Evolutionary conservation across 2,329 filamentous ascomycete genomes (phyloP), one percentile per base, ranked within the genome.

Genomic region (Neonectria coccinea): DNA sequence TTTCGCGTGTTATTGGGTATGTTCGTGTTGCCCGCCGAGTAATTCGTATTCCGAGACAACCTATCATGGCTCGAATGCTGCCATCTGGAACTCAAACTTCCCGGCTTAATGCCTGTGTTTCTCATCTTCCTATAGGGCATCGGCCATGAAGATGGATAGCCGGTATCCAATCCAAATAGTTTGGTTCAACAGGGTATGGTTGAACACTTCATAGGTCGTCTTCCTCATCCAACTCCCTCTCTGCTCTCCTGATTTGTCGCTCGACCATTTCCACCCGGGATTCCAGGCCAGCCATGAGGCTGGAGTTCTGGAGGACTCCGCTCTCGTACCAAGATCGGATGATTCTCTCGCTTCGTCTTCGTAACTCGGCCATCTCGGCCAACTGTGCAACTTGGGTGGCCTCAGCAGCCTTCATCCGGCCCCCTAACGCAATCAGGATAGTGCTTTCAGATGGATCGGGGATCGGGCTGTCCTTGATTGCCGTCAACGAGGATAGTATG

Each of bases 271-370:
- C 86, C 12, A 94, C 78, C 54, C 91, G 83, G 36, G 86, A 84
- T 78, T 97, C 91, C 74, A 91, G 88, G 56, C 91, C 88, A 22
- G 90, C 91, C 81, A 93, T 90, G 62, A 86, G 86, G 70, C 89
- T 86, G 0, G 90, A 90, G 70, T 88, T 88, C 11, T 86, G 85
- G 52, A 97, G 81, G 47, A 96, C 83, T 4, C 89, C 88, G 25
- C 87, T 81, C 76, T 94, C 89, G 78, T 95, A 94, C 91, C 93
- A 97, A 39, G 83, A 79, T 68, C 90, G 85, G 64, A 93, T 79
- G 25, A 86, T 80, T 67, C 77, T 77, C 77, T 89, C 92, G 79
- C 86, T 94, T 68, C 84, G 85, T 66, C 80, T 85, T 75, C 88
- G 85, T 75, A 91, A 84, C 76, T 86, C 86, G 22, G 85, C 86